These are phyloP conservation scores for Rusavskia elegans DNA, from an alignment of 495 filamentous ascomycete species.

Conservation along the genomic window DNA sequence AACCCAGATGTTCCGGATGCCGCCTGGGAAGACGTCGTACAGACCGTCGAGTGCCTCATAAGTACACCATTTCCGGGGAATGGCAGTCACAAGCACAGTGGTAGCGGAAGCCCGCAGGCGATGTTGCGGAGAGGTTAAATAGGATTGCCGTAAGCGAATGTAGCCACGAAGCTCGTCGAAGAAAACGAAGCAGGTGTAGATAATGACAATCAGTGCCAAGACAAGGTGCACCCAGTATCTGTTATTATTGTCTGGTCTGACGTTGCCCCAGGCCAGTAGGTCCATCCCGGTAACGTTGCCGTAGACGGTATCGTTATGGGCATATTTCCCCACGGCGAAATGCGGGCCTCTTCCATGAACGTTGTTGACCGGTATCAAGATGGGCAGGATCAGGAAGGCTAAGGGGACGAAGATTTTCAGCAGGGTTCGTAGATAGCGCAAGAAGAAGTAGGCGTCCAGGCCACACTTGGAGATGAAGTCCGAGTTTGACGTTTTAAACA, in stretches of 20 bases:
- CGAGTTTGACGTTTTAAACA: slow-evolving; percentile 66
- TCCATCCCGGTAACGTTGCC: slow-evolving; percentile 55
- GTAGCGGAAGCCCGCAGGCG: slow-evolving; percentile 90
- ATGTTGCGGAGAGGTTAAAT: slow-evolving; percentile 90
- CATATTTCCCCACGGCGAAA: slow-evolving; percentile 22
- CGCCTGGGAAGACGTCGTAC: slow-evolving; percentile 96
- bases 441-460: slow-evolving; percentile 94
- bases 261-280: slow-evolving; percentile 78
- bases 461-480: slow-evolving; percentile 92
- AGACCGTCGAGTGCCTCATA: slow-evolving; percentile 62
- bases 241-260: slow-evolving; percentile 47
- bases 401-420: slow-evolving; percentile 83
- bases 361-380: slow-evolving; percentile 73
- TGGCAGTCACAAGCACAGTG: slow-evolving; percentile 80
- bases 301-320: slow-evolving; percentile 24
- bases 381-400: slow-evolving; percentile 62
- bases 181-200: slow-evolving; percentile 78
- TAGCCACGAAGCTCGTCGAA: slow-evolving; percentile 81
- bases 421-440: slow-evolving; percentile 86
- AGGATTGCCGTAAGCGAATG: slow-evolving; percentile 84
- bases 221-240: slow-evolving; percentile 84
- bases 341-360: slow-evolving; percentile 49
- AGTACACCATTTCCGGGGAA: slow-evolving; percentile 77
- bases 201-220: slow-evolving; percentile 62
- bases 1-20: slow-evolving; percentile 91